Evolutionary conservation across 495 filamentous ascomycete genomes (phyloP).

Genomic region (Aspergillus asperescens): DNA sequence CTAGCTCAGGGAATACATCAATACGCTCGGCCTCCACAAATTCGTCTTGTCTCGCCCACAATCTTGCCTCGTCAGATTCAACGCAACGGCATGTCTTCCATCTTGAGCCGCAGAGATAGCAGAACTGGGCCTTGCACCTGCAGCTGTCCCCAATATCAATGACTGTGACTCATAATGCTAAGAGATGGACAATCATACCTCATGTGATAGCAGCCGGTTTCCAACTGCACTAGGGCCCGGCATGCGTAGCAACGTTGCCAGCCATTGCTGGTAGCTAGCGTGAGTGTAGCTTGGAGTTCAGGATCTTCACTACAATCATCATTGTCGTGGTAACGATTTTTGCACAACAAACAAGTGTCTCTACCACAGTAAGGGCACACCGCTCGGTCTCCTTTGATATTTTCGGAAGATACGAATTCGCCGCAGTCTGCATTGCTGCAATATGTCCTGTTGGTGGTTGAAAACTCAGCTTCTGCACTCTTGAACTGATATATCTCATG

Average conservation of each 20-base stretch:
- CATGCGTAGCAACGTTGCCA: slow-evolving; percentile 61
- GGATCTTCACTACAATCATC: slow-evolving; percentile 50
- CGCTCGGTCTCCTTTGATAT: slow-evolving; percentile 30
- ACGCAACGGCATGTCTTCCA: slow-evolving; percentile 2
- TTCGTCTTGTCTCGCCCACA: neutral
- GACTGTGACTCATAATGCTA: neutral
- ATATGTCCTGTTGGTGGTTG: slow-evolving; percentile 15
- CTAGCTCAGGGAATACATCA: neutral
- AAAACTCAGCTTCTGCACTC: slow-evolving; percentile 6
- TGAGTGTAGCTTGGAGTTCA: slow-evolving; percentile 41
- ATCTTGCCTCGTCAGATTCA: neutral
- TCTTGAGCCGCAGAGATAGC: neutral
- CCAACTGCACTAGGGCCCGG: slow-evolving; percentile 52
- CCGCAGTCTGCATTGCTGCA: slow-evolving; percentile 22
- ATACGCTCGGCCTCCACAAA: neutral
- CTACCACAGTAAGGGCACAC: slow-evolving; percentile 34
- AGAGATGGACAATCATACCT: slow-evolving; percentile 43
- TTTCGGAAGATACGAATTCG: slow-evolving; percentile 33
- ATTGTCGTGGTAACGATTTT: slow-evolving; percentile 29
- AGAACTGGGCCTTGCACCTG: slow-evolving; percentile 4
- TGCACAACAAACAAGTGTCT: slow-evolving; percentile 31
- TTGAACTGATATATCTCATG: slow-evolving; percentile 17
- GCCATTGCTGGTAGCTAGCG: slow-evolving; percentile 49
- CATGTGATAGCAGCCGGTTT: slow-evolving; percentile 56
- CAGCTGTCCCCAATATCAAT: neutral